Evolutionary conservation across 805 yeast species (phyloP).

Genomic region (Wickerhamiella galacta): DNA sequence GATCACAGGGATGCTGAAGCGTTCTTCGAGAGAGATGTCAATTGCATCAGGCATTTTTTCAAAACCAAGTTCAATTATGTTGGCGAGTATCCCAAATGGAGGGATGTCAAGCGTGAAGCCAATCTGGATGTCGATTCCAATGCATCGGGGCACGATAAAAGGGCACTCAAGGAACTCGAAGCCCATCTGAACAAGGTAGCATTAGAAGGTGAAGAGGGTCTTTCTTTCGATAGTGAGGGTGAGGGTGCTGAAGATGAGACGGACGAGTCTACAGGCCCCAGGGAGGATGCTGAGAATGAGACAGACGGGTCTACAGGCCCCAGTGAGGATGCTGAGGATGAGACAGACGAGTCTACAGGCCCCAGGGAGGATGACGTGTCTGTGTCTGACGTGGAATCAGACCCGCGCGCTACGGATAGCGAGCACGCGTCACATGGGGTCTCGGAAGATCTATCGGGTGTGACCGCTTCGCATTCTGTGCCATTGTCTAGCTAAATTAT

Average conservation of each 20-base stretch:
- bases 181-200: constrained; percentile 40
- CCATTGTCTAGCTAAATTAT: too few species aligned
- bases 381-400: too few species aligned
- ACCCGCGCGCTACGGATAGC: too few species aligned
- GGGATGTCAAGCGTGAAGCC: constrained; percentile 51
- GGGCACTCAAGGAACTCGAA: constrained; percentile 51
- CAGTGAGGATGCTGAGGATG: constrained; percentile 24
- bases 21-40: constrained; percentile 84
- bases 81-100: constrained; percentile 77
- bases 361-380: too few species aligned
- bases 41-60: constrained; percentile 74
- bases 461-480: too few species aligned
- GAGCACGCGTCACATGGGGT: too few species aligned
- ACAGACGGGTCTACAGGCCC: constrained; percentile 22
- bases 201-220: constrained; percentile 20
- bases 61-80: constrained; percentile 56
- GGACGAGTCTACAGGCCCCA: too few species aligned
- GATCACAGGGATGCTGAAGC: constrained; percentile 78
- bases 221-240: constrained; percentile 20
- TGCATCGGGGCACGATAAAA: constrained; percentile 72
- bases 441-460: too few species aligned
- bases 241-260: constrained; percentile 23
- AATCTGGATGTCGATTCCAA: constrained; percentile 71
- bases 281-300: constrained; percentile 30
- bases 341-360: constrained; percentile 20